Evolutionary conservation across 2,329 filamentous ascomycete genomes (phyloP), one percentile per base, ranked within the genome.

Genomic region (Fusarium dimerum): DNA sequence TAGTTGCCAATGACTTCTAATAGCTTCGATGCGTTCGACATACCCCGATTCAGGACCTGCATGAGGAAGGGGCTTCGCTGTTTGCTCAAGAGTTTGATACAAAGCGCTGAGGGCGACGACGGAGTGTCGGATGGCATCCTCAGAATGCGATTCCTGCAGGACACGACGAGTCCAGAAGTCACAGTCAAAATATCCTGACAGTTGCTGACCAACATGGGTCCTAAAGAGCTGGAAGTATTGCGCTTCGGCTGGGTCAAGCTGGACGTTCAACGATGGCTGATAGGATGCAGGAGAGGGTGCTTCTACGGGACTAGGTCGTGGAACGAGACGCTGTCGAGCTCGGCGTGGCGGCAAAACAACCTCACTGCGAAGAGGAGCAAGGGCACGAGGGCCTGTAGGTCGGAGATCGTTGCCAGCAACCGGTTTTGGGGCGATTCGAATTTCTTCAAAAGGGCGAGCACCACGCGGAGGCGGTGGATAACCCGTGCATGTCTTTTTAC

Each of bases 181-280:
- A 17, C 79, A 81, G 63, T 87, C 82, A 55, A 88, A 88, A 65
- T 85, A 88, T 12, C 86, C 85, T 0, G 85, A 86, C 7, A 88
- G 72, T 61, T 83, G 43, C 72, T 79, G 2, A 84, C 82, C 0
- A 26, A 86, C 87, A 41, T 82, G 81, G 26, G 78, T 73, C 40
- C 80, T 78, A 61, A 88, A 87, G 12, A 86, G 70, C 51, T 84
- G 78, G 62, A 87, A 87, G 60, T 87, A 87, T 45, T 79, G 76
- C 16, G 74, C 76, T 55, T 88, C 84, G 44, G 75, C 72, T 6
- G 75, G 70, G 48, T 73, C 70, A 30, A 86, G 76, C 8, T 77
- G 71, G n/a, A 84, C 69, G 18, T 66, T 71, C 17, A 51, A 32
- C 12, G 78, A 70, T 9, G 80, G 79, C 43, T 74, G 74, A 61